These are phyloP conservation scores for Nakataea oryzae DNA, from an alignment of 2,329 filamentous ascomycete genomes.

Conservation along the genomic window DNA sequence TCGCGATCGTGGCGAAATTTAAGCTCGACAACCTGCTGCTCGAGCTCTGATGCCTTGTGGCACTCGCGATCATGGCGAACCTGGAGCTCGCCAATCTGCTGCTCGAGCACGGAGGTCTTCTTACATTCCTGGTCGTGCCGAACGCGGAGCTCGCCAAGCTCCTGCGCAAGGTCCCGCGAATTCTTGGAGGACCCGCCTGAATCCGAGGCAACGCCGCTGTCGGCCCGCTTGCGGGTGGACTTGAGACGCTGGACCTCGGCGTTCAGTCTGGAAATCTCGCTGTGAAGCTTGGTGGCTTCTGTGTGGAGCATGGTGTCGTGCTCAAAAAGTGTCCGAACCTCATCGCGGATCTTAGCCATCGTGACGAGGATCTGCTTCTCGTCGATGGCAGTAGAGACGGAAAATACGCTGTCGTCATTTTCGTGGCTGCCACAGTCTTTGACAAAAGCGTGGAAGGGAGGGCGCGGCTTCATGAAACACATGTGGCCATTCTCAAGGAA, in stretches of 20 bases:
- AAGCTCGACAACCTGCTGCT: too few relatives aligned
- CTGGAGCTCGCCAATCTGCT: neutral
- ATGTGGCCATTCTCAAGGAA: neutral
- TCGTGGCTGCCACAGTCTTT: neutral
- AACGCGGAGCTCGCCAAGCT: neutral
- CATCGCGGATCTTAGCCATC: neutral
- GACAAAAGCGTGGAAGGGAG: neutral
- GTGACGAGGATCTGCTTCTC: conserved; percentile 1
- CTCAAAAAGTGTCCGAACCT: neutral
- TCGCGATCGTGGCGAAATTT: too few relatives aligned
- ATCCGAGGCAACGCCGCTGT: neutral
- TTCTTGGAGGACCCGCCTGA: neutral
- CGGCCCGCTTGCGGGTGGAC: neutral
- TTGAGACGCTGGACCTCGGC: neutral
- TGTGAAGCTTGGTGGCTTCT: neutral
- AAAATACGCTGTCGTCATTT: neutral
- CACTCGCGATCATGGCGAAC: neutral
- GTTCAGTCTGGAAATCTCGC: neutral
- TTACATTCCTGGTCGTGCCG: neutral
- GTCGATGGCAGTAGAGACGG: neutral
- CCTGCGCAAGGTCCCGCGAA: neutral
- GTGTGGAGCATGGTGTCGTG: neutral
- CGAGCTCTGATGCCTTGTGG: neutral
- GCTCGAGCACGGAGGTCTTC: neutral
- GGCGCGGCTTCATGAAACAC: neutral